Base-by-base conservation (phyloP, 2,329 filamentous ascomycete genomes). In the Aureobasidium leucospermi region DNA sequence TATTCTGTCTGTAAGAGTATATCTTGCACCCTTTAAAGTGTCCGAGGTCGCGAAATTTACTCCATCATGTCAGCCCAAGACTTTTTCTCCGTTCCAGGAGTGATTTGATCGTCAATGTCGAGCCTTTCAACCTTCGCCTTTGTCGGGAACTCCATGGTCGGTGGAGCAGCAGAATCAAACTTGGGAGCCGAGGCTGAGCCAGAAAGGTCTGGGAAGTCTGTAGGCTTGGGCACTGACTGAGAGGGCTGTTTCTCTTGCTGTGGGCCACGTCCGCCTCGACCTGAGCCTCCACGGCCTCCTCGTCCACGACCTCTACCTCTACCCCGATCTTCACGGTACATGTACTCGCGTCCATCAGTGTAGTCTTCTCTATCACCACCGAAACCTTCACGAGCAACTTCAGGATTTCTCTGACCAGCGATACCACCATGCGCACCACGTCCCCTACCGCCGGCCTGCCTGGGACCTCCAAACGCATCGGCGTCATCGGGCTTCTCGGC, bases 391-490 rank as follows among this genome's bases (percentile, higher is more conserved):
- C 62, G 34, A 16, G 41, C 41, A 15, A 46, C 45, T 43, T 36
- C 42, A 13, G 38, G 39, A 28, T 43, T 19, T 29, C 60, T 43
- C 28, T 41, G 47, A 16, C 69, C 75, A 41, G 73, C 73, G 8
- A 82, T 73, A 29, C 76, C 80, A 8, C 81, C 81, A 63, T 81
- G 74, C 63, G 79, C 79, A 9, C 80, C 81, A 34, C 81, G 71
- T 31, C 76, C 74, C 19, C 77, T 72, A 9, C 75, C 71, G 56
- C 67, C 70, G 69, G 64, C 76, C 65, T 66, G 76, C 63, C 63
- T 73, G 60, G 66, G 75, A 65, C 78, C 68, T 4, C 66, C 65
- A 69, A 51, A 49, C 8, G 56, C 56, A 31, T 51, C 46, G 23
- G 58, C 46, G 32, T 59, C 39, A 62, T 85, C 81, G 7, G 75